These are phyloP conservation scores for Cutaneotrichosporon spelunceum DNA, from an alignment of 1,284 basidiomycete species.

Conservation along the genomic window DNA sequence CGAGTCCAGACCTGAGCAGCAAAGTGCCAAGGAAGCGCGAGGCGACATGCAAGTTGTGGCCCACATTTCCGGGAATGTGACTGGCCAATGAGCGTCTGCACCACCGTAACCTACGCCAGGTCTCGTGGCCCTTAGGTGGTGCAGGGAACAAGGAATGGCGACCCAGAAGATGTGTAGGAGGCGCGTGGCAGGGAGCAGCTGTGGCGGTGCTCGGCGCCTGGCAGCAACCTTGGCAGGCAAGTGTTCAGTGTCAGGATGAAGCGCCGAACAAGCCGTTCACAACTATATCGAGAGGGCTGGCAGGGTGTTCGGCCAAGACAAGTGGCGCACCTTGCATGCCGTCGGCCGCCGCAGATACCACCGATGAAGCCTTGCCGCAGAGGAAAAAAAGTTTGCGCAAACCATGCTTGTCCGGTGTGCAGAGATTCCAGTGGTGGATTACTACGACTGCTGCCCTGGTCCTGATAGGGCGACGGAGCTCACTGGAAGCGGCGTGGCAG, in stretches of 20 bases:
- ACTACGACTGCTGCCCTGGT: too few species aligned
- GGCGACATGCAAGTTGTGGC: background rate
- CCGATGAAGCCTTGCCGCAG: background rate
- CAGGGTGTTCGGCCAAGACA: background rate
- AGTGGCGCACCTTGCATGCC: background rate
- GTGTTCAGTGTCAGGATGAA: background rate
- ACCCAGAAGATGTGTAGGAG: background rate
- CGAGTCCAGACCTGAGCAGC: too few species aligned
- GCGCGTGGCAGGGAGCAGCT: background rate
- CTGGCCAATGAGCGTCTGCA: background rate
- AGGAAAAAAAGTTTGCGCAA: background rate
- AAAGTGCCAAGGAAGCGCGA: background rate
- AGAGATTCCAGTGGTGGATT: too few species aligned
- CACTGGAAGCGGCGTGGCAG: background rate
- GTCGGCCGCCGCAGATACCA: background rate
- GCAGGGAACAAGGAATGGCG: background rate
- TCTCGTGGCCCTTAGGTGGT: background rate
- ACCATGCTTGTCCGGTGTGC: background rate
- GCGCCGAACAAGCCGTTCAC: background rate
- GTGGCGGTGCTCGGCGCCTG: background rate
- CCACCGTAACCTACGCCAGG: background rate
- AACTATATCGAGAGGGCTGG: background rate
- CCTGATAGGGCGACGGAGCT: too few species aligned
- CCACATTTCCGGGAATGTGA: background rate
- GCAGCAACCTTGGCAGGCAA: background rate